Evolutionary conservation across 2,329 filamentous ascomycete species (phyloP).

Genomic region (Verticillium albo-atrum): DNA sequence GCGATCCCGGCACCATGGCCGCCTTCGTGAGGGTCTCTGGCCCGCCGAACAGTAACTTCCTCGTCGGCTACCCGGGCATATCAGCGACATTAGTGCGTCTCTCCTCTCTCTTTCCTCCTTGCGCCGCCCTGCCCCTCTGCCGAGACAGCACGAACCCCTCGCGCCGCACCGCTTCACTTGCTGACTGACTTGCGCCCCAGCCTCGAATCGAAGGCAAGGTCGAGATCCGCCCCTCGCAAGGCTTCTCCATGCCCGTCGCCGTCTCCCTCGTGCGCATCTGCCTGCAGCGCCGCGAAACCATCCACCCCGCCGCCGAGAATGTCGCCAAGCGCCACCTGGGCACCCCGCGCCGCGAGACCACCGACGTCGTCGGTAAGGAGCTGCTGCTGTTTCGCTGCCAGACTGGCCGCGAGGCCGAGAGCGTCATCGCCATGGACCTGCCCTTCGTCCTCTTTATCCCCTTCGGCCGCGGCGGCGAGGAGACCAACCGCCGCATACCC

Average conservation of each 20-base stretch:
- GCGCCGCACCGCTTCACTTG: not conserved
- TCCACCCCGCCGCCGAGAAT: slow-evolving; percentile 93
- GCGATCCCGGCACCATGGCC: slow-evolving; percentile 41
- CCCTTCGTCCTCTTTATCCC: slow-evolving; percentile 98
- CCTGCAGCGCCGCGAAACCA: slow-evolving; percentile 88
- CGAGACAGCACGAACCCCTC: not conserved
- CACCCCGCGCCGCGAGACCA: slow-evolving; percentile 83
- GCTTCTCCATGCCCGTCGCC: slow-evolving; percentile 82
- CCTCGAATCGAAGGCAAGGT: slow-evolving; percentile 97
- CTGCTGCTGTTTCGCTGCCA: slow-evolving; percentile 86
- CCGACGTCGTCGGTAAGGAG: slow-evolving; percentile 93
- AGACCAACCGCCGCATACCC: slow-evolving; percentile 83
- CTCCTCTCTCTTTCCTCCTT: not conserved
- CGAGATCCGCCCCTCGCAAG: slow-evolving; percentile 83
- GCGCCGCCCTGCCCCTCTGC: slow-evolving; percentile 3
- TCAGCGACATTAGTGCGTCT: slow-evolving; percentile 87
- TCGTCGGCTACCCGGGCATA: slow-evolving; percentile 96
- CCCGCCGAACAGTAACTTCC: slow-evolving; percentile 92
- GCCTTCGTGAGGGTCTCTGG: slow-evolving; percentile 94
- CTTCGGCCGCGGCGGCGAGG: slow-evolving; percentile 85
- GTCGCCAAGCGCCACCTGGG: slow-evolving; percentile 88
- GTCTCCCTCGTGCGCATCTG: slow-evolving; percentile 93
- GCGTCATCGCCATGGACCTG: slow-evolving; percentile 90
- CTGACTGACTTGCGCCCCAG: slow-evolving; percentile 37
- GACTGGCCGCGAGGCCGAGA: slow-evolving; percentile 79